Base-by-base conservation (phyloP, 1,139 yeast genomes). In the Pichia sp. region DNA sequence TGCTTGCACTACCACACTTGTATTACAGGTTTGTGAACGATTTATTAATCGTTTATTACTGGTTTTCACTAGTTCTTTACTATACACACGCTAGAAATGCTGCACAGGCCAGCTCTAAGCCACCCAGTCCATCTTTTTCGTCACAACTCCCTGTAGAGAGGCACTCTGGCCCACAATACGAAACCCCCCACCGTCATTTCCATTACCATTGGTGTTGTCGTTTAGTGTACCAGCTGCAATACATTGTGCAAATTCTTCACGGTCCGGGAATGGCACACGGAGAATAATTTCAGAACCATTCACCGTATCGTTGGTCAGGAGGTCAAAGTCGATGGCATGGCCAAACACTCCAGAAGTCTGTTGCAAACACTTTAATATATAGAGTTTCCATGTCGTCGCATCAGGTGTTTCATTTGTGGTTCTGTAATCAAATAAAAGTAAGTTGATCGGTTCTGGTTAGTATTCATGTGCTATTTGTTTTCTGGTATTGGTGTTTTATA, bases 301-400 rank as follows among this genome's bases (percentile, higher is more conserved):
- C 4, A 44, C 20, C 2, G 18, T 16, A 2, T 15, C 48, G 4
- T 40, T 47, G 5, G 45, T 30, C 39, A 70, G 47, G 15, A 71
- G 51, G 45, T 72, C 77, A 18, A 65, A 59, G 10, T 65, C 67
- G 1, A 65, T 56, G 4, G 74, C 61, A 33, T 64, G 65, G 1
- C 76, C 77, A 20, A 63, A 47, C 3, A 65, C 30, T 1, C 78
- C 78, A 31, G 63, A 56, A 36, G 63, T 55, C 38, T 60, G 59
- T 30, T 55, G 50, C 43, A 73, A 48, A 23, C 69, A 62, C 4
- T 59, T 47, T 16, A 49, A 45, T 13, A 72, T 57, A 22, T 63
- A 43, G 19, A 68, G 49, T 47, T 64, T 64, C 76, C 76, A 72
- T 3, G 74, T 62, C 24, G 69, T 54, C 15, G 53, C 43, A 45